Evolutionary conservation across 371 early-diverging fungal genomes (phyloP).

Genomic region (Mucor racemosus): DNA sequence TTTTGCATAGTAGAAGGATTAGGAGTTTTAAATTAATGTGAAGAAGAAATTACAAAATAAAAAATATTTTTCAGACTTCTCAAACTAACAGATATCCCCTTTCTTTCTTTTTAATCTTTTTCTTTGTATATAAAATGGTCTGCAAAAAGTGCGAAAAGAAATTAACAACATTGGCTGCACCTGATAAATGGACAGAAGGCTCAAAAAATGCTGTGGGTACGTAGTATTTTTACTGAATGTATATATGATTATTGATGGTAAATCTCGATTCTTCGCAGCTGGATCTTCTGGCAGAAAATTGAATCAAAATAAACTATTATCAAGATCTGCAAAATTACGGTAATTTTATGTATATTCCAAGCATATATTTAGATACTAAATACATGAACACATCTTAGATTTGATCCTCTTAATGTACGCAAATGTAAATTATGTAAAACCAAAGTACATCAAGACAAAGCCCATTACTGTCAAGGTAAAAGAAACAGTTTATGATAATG

Average conservation of each 20-base stretch:
- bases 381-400: conserved; percentile 20
- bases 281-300: conserved; percentile 61
- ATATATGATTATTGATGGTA: too few species aligned
- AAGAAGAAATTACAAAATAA: background rate
- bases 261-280: conserved; percentile 25
- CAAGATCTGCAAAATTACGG: conserved; percentile 62
- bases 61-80: background rate
- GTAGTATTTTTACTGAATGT: background rate
- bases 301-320: conserved; percentile 73
- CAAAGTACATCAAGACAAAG: conserved; percentile 66
- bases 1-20: background rate
- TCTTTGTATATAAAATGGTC: conserved; percentile 49
- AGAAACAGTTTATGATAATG: too few species aligned
- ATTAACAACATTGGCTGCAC: conserved; percentile 61
- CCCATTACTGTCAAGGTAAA: conserved; percentile 74
- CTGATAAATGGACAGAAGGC: conserved; percentile 77
- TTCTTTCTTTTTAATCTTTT: background rate
- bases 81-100: background rate
- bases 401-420: conserved; percentile 54
- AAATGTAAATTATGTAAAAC: conserved; percentile 72
- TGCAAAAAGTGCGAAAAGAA: conserved; percentile 77
- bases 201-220: conserved; percentile 59
- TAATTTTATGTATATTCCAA: background rate
- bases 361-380: background rate
- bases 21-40: background rate